Conservation (phyloP, 2,329 filamentous ascomycete genomes). For the Pestalotiopsis sp. region DNA sequence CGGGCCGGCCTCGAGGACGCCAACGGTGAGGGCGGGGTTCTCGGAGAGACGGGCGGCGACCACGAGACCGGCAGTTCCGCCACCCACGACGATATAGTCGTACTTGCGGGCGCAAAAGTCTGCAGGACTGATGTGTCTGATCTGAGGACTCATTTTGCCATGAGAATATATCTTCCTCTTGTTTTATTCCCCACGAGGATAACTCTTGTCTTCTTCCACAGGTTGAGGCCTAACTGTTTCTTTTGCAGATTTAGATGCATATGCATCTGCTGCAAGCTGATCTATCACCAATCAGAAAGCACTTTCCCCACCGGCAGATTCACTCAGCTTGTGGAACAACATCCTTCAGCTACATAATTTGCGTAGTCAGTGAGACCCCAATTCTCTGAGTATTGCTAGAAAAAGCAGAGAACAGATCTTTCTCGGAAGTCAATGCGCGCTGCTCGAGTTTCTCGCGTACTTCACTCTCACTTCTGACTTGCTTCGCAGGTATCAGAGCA, state of each 20-base stretch:
- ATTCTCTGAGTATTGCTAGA: background rate
- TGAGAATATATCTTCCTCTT: background rate
- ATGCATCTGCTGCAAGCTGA: background rate
- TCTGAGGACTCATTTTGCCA: background rate
- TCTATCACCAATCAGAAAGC: background rate
- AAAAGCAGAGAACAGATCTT: no score
- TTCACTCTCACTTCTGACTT: no score
- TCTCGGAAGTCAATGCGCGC: no score
- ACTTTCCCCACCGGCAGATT: background rate
- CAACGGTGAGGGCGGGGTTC: slow-evolving; percentile 35
- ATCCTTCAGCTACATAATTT: background rate
- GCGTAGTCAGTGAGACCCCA: background rate
- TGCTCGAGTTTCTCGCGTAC: no score
- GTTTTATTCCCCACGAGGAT: background rate
- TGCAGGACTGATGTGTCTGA: background rate
- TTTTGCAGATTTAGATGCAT: background rate
- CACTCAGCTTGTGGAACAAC: background rate
- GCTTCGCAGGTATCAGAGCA: no score
- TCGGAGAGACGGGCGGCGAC: slow-evolving; percentile 9
- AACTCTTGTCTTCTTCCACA: background rate
- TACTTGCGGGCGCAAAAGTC: slow-evolving; percentile 1
- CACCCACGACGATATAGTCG: slow-evolving; percentile 8
- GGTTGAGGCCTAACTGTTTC: background rate
- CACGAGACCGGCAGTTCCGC: slow-evolving; percentile 9
- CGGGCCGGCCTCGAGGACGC: slow-evolving; percentile 45